Conservation (phyloP, 805 yeast species). For the Ogataea ganodermae region DNA sequence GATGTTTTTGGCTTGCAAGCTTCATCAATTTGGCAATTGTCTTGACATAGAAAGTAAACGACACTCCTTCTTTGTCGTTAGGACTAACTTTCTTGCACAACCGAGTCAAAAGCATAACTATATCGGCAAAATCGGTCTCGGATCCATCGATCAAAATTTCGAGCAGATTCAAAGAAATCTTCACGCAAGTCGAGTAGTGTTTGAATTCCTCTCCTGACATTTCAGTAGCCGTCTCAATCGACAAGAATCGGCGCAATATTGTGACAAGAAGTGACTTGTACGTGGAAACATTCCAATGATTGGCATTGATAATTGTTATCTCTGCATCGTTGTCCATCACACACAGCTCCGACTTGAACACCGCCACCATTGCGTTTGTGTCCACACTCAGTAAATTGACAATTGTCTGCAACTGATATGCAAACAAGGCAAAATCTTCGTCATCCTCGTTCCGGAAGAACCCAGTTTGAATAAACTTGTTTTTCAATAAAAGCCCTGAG, state of each 20-base stretch:
- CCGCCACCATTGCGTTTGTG: constrained; percentile 42
- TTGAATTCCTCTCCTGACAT: constrained; percentile 22
- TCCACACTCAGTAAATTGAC: constrained; percentile 53
- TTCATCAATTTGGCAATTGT: constrained; percentile 28
- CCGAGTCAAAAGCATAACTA: constrained; percentile 19
- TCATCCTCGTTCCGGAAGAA: constrained; percentile 33
- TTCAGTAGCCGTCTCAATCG: constrained; percentile 21
- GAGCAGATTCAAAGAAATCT: constrained; percentile 46
- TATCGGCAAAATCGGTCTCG: constrained; percentile 51
- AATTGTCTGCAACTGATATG: constrained; percentile 60
- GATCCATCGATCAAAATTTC: constrained; percentile 55
- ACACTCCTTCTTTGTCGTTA: constrained; percentile 13
- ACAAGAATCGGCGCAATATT: constrained; percentile 49
- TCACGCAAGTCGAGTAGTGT: constrained; percentile 41
- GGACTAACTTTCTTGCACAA: constrained; percentile 16
- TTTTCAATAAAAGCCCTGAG: constrained; percentile 52
- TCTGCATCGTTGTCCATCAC: constrained; percentile 50
- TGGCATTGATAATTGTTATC: constrained; percentile 42
- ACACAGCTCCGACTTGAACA: constrained; percentile 59
- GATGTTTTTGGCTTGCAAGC: constrained; percentile 25
- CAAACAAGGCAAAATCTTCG: constrained; percentile 64
- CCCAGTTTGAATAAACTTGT: constrained; percentile 30
- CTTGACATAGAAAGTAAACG: constrained; percentile 26
- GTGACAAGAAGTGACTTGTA: constrained; percentile 58
- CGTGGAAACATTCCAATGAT: constrained; percentile 56